A percentile compares a stretch with the other conserved stretches of the same genome.
Conservation (phyloP, 2,329 filamentous ascomycete species). For the Aaosphaeria arxii region DNA sequence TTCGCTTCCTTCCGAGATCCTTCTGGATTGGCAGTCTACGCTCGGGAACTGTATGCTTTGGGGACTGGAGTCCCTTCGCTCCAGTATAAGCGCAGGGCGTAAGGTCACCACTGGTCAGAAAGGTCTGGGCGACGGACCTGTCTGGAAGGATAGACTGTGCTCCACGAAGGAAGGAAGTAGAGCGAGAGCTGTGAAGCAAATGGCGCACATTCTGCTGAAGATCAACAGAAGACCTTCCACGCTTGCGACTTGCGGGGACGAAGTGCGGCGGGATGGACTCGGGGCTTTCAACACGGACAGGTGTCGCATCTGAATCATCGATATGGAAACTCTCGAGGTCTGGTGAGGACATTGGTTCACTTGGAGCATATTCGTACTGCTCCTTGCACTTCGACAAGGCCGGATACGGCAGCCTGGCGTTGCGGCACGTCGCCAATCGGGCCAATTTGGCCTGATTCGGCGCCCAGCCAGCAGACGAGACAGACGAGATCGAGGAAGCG, state of each 20-base stretch:
- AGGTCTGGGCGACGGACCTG: slow-evolving; percentile 33
- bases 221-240: slow-evolving; percentile 61
- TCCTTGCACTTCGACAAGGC: slow-evolving; percentile 37
- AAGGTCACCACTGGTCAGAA: slow-evolving; percentile 21
- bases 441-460: slow-evolving; percentile 49
- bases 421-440: slow-evolving; percentile 52
- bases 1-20: slow-evolving; percentile 58
- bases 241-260: slow-evolving; percentile 48
- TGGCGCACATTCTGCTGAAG: slow-evolving; percentile 66
- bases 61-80: slow-evolving; percentile 38
- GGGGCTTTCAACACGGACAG: slow-evolving; percentile 25
- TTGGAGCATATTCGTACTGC: slow-evolving; percentile 30
- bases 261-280: slow-evolving; percentile 11
- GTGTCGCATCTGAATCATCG: slow-evolving; percentile 32
- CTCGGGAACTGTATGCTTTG: slow-evolving; percentile 39
- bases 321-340: slow-evolving; percentile 52
- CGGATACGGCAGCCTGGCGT: slow-evolving; percentile 43
- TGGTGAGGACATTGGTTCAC: slow-evolving; percentile 37
- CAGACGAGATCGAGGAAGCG: slow-evolving; percentile 54
- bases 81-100: slow-evolving; percentile 16
- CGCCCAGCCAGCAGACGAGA: slow-evolving; percentile 52
- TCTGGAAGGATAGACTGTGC: slow-evolving; percentile 32
- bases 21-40: slow-evolving; percentile 44
- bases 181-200: slow-evolving; percentile 48
- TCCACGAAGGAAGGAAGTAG: slow-evolving; percentile 36